Percentiles rank a stretch among this genome's conserved stretches.
These are phyloP conservation scores for Gypsophila paniculata DNA, from an alignment of 179 eudicot genomes.

Conservation along the genomic window DNA sequence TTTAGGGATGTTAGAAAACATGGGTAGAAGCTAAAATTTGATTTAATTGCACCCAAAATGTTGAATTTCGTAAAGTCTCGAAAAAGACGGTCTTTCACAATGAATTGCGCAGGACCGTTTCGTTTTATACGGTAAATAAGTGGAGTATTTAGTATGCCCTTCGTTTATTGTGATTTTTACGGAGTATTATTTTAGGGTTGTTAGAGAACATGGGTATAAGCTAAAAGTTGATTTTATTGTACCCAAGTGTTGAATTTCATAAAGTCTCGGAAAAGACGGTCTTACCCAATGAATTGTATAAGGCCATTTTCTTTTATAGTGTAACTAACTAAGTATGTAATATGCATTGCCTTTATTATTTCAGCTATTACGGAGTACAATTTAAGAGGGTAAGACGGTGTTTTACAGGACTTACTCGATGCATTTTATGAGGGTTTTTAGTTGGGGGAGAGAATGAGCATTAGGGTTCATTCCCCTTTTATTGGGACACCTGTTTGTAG, in stretches of 20 bases:
- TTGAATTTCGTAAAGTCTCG: neutral
- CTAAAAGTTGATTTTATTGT: conserved; percentile 30
- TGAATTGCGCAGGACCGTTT: too few relatives aligned
- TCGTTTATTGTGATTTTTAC: neutral
- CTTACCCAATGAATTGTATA: too few relatives aligned
- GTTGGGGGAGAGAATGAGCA: conserved; percentile 48
- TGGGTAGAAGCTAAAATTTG: neutral
- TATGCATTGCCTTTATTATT: too few relatives aligned
- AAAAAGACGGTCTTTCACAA: too few relatives aligned
- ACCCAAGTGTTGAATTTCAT: conserved; percentile 39
- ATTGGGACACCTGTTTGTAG: conserved; percentile 48
- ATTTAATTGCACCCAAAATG: conserved; percentile 40
- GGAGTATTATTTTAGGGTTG: too few relatives aligned
- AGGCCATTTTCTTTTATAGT: too few relatives aligned
- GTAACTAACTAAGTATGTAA: too few relatives aligned
- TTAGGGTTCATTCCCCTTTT: conserved; percentile 52
- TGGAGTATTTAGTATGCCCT: too few relatives aligned
- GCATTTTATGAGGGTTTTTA: conserved; percentile 25
- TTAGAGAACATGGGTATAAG: neutral
- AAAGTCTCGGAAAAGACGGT: too few relatives aligned
- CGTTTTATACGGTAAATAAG: too few relatives aligned
- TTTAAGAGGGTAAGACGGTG: too few relatives aligned
- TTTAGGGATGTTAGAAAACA: neutral
- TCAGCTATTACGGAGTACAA: too few relatives aligned
- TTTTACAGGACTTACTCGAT: conserved; percentile 12